Percentiles rank a stretch among this genome's conserved stretches.
phyloP scores from a whole-genome alignment of 2,329 filamentous ascomycete genomes.

The Colletotrichum liaoningense region DNA sequence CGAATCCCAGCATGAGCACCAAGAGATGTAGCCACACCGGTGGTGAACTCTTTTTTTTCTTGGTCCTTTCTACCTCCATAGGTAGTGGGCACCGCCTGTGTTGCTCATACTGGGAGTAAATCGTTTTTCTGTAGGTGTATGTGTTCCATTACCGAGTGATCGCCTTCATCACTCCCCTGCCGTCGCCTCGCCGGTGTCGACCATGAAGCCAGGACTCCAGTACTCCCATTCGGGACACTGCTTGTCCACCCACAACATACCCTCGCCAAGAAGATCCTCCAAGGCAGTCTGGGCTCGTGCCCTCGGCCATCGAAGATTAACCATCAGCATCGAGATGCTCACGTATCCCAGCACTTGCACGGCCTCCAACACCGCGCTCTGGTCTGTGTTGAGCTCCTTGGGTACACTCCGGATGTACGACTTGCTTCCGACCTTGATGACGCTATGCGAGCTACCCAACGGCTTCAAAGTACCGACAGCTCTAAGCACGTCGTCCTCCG shows the following conservation, averaged over 20 bases:
- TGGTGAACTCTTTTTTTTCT: neutral
- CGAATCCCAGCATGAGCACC: too few species aligned
- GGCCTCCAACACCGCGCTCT: slow-evolving; percentile 91
- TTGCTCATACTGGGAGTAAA: neutral
- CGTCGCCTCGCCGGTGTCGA: slow-evolving; percentile 48
- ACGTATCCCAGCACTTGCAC: slow-evolving; percentile 92
- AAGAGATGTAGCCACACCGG: too few species aligned
- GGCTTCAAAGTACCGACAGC: slow-evolving; percentile 90
- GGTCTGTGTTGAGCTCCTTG: slow-evolving; percentile 94
- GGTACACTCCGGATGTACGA: slow-evolving; percentile 93
- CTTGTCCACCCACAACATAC: slow-evolving; percentile 93
- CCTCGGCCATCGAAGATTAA: slow-evolving; percentile 87
- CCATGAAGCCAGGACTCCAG: slow-evolving; percentile 86
- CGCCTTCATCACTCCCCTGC: slow-evolving; percentile 35
- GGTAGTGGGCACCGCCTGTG: neutral
- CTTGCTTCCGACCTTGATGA: slow-evolving; percentile 84
- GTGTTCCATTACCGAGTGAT: slow-evolving; percentile 38
- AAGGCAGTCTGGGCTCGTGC: slow-evolving; percentile 89
- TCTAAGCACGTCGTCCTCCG: slow-evolving; percentile 92
- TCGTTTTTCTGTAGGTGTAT: slow-evolving; percentile 34
- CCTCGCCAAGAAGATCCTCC: slow-evolving; percentile 88
- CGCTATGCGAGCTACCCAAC: slow-evolving; percentile 87
- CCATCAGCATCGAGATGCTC: slow-evolving; percentile 86
- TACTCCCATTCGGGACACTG: slow-evolving; percentile 91
- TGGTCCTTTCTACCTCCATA: neutral